Base-by-base conservation (phyloP, 805 yeast species). In the Cyberlindnera galapagoensis region DNA sequence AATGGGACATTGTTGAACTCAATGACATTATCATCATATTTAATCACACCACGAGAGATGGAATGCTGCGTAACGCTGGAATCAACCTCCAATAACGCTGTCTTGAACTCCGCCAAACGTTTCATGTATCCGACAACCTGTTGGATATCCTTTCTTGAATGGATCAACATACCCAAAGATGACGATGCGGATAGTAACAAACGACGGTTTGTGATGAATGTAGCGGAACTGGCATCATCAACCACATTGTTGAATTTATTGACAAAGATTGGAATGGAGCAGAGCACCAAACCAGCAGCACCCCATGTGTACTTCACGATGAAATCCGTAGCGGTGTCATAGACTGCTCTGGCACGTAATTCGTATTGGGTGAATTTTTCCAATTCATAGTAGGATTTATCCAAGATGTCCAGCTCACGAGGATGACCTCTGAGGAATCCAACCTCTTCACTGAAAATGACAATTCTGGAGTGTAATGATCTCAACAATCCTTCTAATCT, bases 271-370 rank as follows among this genome's bases (percentile, higher is more conserved):
- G 97, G 97, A 4, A 88, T 76, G 3, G 95, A 77, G 58, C 97
- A 88, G 29, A 88, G 65, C 1, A 79, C 73, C 38, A 88, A 67
- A 9, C 97, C 97, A 20, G 92, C 85, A 3, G 96, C 97, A 40
- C 97, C 97, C 88, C 96, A 81, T 30, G 86, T 74, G 58, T 88
- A 88, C 60, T 88, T 88, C 40, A 88, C 88, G 33, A 86, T 76
- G 48, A 87, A 88, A 30, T 81, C 84, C 44, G 90, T 92, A 2
- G 90, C 82, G 44, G 84, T 72, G 51, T 87, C 87, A 57, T 87
- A 90, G 17, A 81, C 56, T 18, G 90, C 79, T 61, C 80, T 69
- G 46, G 83, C 78, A 59, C 82, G 74, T 42, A 81, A 70, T 51
- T 82, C 88, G 59, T 76, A 71, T 48, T 81, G 74, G 43, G 80